Conservation (phyloP, 305 asterid species). For the Rubia tinctorum region DNA sequence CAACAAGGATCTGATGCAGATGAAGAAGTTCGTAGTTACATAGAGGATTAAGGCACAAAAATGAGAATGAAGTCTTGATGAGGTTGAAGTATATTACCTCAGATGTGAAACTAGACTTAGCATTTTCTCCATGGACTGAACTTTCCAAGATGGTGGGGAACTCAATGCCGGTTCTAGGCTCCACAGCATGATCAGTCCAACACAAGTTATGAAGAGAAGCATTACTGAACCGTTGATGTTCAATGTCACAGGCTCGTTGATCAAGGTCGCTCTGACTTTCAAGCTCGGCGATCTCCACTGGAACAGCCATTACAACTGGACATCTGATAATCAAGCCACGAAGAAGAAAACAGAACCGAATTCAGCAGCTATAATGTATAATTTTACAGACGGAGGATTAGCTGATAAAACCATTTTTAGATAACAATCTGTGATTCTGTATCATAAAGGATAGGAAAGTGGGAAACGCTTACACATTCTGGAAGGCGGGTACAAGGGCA, state of each 20-base stretch:
- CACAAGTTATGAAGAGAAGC: constrained; percentile 43
- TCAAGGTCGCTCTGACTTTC: constrained; percentile 49
- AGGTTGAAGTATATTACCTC: constrained; percentile 52
- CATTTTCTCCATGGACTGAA: constrained; percentile 40
- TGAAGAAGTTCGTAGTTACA: no score
- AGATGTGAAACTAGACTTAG: constrained; percentile 48
- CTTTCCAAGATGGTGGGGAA: constrained; percentile 79
- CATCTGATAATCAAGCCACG: constrained; percentile 41
- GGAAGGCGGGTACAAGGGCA: constrained; percentile 66
- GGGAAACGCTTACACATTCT: constrained; percentile 58
- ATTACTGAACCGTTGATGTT: constrained; percentile 48
- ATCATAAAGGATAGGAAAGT: background rate
- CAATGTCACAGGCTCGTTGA: constrained; percentile 66
- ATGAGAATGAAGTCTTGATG: no score
- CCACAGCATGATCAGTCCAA: constrained; percentile 66
- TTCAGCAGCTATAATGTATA: background rate
- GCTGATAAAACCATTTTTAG: background rate
- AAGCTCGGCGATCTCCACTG: constrained; percentile 39
- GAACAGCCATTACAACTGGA: constrained; percentile 48
- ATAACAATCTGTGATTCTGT: background rate
- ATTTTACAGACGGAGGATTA: background rate
- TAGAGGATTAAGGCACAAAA: no score
- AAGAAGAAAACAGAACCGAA: constrained; percentile 13
- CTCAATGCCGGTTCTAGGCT: constrained; percentile 88
- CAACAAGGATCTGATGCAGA: constrained; percentile 80